A percentile compares a stretch with the other conserved stretches of the same genome.
phyloP scores from a whole-genome alignment of 2,329 filamentous ascomycete genomes.

The Aureobasidium uvarum region DNA sequence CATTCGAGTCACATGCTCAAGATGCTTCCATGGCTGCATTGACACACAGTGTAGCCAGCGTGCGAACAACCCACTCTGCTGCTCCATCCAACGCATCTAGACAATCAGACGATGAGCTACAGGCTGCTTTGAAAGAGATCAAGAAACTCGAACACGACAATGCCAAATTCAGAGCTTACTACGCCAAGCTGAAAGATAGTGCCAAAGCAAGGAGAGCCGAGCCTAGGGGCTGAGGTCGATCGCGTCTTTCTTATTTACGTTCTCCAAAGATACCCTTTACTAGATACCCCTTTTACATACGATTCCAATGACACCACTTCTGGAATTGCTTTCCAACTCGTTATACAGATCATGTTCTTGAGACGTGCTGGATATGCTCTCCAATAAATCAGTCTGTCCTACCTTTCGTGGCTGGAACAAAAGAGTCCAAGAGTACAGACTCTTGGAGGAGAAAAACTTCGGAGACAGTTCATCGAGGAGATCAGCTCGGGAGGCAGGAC shows the following conservation, averaged over 20 bases:
- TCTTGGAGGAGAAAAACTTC: no score
- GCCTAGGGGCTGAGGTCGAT: background rate
- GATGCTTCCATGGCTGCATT: slow-evolving; percentile 70
- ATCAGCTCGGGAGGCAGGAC: no score
- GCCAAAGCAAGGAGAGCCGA: slow-evolving; percentile 25
- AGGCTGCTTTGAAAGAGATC: slow-evolving; percentile 17
- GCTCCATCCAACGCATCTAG: background rate
- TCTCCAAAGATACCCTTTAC: background rate
- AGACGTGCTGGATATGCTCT: no score
- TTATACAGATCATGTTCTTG: no score
- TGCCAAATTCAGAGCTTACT: slow-evolving; percentile 19
- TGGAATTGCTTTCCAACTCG: background rate
- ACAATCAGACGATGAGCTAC: slow-evolving; percentile 20
- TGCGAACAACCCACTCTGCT: slow-evolving; percentile 8
- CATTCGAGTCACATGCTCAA: slow-evolving; percentile 90
- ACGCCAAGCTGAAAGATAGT: slow-evolving; percentile 25
- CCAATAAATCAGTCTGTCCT: no score
- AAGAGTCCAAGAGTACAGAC: no score
- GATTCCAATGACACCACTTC: background rate
- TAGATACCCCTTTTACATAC: background rate
- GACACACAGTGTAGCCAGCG: slow-evolving; percentile 67
- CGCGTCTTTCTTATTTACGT: background rate
- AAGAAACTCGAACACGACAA: slow-evolving; percentile 16
- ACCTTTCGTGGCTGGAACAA: no score
- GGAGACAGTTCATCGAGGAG: no score